These are phyloP conservation scores for Vitellaria paradoxa DNA, from an alignment of 179 eudicot species.

Conservation along the genomic window DNA sequence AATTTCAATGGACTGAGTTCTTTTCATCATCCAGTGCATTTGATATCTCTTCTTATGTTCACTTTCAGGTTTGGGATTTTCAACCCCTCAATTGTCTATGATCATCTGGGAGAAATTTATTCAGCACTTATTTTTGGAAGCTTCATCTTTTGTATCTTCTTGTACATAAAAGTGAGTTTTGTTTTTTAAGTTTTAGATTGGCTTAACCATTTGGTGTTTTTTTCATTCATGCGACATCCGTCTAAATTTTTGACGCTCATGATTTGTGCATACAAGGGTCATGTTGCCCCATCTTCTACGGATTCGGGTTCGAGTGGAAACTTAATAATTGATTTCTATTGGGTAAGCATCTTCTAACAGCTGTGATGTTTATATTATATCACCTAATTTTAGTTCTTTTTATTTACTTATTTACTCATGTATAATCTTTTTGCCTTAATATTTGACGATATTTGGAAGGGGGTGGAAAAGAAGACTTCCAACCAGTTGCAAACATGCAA, in stretches of 20 bases:
- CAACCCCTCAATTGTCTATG: constrained; percentile 84
- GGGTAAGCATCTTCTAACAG: constrained; percentile 55
- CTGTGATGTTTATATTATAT: neutral
- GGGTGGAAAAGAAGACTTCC: neutral
- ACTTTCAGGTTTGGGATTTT: constrained; percentile 45
- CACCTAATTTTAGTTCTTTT: neutral
- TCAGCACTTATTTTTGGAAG: constrained; percentile 95
- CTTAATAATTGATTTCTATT: constrained; percentile 86
- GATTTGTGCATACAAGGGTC: constrained; percentile 61
- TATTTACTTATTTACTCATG: neutral
- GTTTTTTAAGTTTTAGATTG: neutral
- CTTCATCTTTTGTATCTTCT: constrained; percentile 75
- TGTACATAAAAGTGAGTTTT: constrained; percentile 68
- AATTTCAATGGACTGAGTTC: neutral
- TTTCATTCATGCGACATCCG: neutral
- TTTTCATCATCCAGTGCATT: neutral
- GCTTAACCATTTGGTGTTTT: neutral
- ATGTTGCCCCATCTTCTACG: constrained; percentile 83
- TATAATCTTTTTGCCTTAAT: neutral
- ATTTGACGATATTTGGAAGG: neutral
- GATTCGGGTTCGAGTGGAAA: constrained; percentile 97
- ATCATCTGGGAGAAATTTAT: constrained; percentile 92
- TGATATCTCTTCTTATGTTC: neutral
- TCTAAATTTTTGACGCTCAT: constrained; percentile 30
- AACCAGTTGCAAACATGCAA: neutral